phyloP scores from a whole-genome alignment of 2,329 filamentous ascomycete genomes.

The Ceratocystis albifundus region DNA sequence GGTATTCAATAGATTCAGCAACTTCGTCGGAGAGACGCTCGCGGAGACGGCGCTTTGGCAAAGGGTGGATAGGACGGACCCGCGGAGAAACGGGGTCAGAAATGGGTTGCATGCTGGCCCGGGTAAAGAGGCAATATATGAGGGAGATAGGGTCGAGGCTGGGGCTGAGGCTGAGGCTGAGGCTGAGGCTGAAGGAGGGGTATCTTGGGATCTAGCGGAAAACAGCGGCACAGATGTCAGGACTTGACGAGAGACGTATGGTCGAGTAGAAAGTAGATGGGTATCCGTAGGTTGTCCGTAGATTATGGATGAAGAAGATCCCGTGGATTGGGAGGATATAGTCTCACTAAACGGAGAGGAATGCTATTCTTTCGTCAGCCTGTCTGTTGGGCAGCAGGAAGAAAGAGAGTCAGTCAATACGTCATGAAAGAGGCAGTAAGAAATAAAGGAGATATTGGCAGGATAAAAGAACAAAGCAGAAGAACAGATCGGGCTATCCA shows the following conservation, averaged over 20 bases:
- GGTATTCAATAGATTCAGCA: constrained; percentile 71
- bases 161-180: background rate
- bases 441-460: background rate
- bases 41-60: constrained; percentile 79
- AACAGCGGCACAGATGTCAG: background rate
- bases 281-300: background rate
- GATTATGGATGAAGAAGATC: background rate
- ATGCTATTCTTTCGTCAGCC: background rate
- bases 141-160: background rate
- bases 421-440: background rate
- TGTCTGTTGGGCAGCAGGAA: background rate
- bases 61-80: constrained; percentile 75
- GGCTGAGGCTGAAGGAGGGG: background rate
- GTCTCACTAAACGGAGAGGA: no score
- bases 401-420: background rate
- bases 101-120: constrained; percentile 27
- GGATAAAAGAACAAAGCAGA: background rate
- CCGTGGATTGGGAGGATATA: background rate
- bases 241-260: no score
- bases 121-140: background rate
- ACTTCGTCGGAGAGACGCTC: constrained; percentile 78
- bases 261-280: no score
- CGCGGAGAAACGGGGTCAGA: constrained; percentile 56
- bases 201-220: constrained; percentile 3
- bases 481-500: background rate